A percentile compares a stretch with the other conserved stretches of the same genome.
Conservation (phyloP, 2,329 filamentous ascomycete species). For the Neopestalotiopsis clavispora region DNA sequence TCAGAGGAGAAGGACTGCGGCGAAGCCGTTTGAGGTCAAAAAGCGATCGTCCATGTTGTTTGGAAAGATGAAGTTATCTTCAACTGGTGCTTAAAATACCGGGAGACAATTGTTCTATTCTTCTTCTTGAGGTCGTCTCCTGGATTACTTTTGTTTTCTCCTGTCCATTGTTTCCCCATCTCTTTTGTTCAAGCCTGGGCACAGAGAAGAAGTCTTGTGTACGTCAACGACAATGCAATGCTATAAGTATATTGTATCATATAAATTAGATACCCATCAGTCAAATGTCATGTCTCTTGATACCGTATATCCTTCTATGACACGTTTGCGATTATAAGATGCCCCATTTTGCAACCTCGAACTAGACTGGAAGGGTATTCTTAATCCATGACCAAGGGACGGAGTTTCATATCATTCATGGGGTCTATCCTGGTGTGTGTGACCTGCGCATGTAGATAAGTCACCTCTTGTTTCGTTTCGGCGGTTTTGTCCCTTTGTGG, state of each 20-base stretch:
- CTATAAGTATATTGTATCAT: neutral
- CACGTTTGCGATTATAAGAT: too few species aligned
- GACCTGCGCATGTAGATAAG: neutral
- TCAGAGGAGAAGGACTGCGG: neutral
- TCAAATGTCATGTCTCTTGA: neutral
- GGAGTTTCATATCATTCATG: too few species aligned
- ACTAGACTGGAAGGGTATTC: neutral
- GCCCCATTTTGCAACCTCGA: too few species aligned
- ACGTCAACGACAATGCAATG: neutral
- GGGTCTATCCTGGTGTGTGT: neutral
- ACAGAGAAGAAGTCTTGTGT: neutral
- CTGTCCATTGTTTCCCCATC: neutral
- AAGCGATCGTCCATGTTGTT: conserved; percentile 13
- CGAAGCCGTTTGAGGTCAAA: conserved; percentile 9
- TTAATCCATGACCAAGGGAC: too few species aligned
- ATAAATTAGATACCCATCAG: conserved; percentile 4
- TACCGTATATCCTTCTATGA: too few species aligned
- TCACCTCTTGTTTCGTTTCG: neutral
- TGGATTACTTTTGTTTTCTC: neutral
- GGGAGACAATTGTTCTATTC: neutral
- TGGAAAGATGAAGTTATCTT: conserved; percentile 13
- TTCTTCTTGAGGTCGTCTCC: neutral
- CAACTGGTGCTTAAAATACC: neutral
- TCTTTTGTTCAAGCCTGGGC: neutral
- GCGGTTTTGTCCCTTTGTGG: neutral